Evolutionary conservation across 2,329 filamentous ascomycete genomes (phyloP), one percentile per base, ranked within the genome.

Genomic region (Aureobasidium lini): DNA sequence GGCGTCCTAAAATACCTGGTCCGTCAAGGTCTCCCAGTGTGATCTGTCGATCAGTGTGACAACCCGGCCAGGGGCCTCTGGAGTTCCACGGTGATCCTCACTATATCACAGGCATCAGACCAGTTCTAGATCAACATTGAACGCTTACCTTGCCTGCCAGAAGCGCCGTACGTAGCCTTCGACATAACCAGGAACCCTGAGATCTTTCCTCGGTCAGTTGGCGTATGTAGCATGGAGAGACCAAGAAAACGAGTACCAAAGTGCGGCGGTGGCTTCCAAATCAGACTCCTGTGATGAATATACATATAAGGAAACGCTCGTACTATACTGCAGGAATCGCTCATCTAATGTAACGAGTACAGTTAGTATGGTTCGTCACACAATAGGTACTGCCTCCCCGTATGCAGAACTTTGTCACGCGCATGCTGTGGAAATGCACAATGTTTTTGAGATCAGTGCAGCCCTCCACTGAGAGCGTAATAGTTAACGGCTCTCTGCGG

Each of bases 191-290:
- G 91, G 89, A 31, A 97, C 79, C 60, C 91, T 83, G 66, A 84
- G 82, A 71, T 97, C 93, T 96, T 50, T 2, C 36, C 15, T 37
- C 32, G 49, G 61, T 57, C 36, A 46, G 54, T 52, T 43, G 56
- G 47, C 56, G n/a, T 57, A 40, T 32, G 43, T 28, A 44, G 13
- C 36, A 16, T 54, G 23, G 32, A 52, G 23, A 40, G 57, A 16
- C 29, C n/a, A 46, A 10, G 15, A 31, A 31, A 6, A 11, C 31
- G 10, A 73, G 63, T 86, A 96, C 93, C 93, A 72, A 88, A 96
- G 71, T 96, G 89, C 65, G 94, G 94, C 62, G 94, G 94, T 60
- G 94, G 93, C 73, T 97, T 99, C 92, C 92, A 99, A 68, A 99
- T 96, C 71, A 99, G 77, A 72, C 91, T 96, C 76, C 93, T 94